These are phyloP conservation scores for Yamadazyma sp. DNA, from an alignment of 1,139 yeast genomes.

Conservation along the genomic window DNA sequence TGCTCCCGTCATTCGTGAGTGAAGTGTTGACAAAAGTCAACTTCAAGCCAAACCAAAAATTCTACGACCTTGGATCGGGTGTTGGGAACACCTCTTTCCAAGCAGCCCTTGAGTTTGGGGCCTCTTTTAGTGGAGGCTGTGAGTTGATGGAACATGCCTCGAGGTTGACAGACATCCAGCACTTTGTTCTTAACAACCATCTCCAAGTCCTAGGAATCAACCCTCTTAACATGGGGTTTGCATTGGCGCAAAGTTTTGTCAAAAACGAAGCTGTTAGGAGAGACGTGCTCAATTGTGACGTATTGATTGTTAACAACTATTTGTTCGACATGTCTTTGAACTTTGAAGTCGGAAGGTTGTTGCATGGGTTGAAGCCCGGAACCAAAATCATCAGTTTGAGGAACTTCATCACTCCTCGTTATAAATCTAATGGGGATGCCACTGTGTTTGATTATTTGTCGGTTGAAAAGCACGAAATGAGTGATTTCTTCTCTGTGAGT, in stretches of 20 bases:
- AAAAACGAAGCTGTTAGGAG: constrained; percentile 56
- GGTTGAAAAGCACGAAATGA: constrained; percentile 66
- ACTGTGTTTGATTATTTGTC: constrained; percentile 62
- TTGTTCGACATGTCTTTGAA: constrained; percentile 76
- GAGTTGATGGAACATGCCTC: constrained; percentile 88
- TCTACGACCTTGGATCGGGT: constrained; percentile 89
- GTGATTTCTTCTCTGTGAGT: constrained; percentile 69
- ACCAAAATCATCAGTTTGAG: constrained; percentile 77
- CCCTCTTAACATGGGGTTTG: constrained; percentile 56
- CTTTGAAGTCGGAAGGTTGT: constrained; percentile 62
- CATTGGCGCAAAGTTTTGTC: constrained; percentile 70
- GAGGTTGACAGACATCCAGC: constrained; percentile 61
- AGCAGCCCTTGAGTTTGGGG: constrained; percentile 86
- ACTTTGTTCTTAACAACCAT: constrained; percentile 56
- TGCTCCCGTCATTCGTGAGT: constrained; percentile 75
- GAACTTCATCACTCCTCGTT: constrained; percentile 63
- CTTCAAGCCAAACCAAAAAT: constrained; percentile 52
- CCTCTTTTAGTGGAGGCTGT: constrained; percentile 76
- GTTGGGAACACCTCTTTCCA: constrained; percentile 92
- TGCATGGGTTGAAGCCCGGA: constrained; percentile 67
- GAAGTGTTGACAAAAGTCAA: constrained; percentile 66
- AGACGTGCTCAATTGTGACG: constrained; percentile 63
- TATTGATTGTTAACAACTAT: constrained; percentile 78
- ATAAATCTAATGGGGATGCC: constrained; percentile 55
- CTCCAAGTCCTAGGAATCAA: constrained; percentile 63